phyloP scores from a whole-genome alignment of 371 early-diverging fungal species.

The Zychaea mexicana region DNA sequence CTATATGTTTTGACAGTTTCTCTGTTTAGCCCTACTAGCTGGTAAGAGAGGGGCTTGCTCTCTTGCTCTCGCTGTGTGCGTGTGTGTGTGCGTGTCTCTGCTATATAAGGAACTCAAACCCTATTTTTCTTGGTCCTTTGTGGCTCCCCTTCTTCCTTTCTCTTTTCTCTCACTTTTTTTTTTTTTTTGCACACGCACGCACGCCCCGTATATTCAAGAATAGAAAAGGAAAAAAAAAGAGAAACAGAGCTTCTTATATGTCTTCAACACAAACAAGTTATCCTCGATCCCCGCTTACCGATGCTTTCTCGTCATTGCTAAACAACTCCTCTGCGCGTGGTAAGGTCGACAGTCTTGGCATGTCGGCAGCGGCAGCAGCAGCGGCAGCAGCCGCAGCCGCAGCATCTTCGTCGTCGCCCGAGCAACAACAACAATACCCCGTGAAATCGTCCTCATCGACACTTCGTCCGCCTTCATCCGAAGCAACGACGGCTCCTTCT shows the following conservation, averaged over 20 bases:
- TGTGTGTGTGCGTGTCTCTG: no score
- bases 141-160: not conserved
- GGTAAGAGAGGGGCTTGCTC: no score
- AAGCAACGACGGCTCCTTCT: constrained; percentile 2
- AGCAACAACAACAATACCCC: constrained; percentile 7
- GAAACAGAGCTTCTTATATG: constrained; percentile 10
- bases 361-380: constrained; percentile 1
- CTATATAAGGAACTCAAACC: not conserved
- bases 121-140: not conserved
- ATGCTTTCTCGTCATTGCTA: constrained; percentile 15
- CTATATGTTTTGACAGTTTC: no score
- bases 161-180: constrained; percentile 1
- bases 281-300: constrained; percentile 13
- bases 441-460: constrained; percentile 12
- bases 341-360: constrained; percentile 11
- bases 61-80: no score
- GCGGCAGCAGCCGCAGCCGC: not conserved
- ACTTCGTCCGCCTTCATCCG: constrained; percentile 14
- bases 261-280: constrained; percentile 17
- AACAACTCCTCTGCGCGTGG: constrained; percentile 6
- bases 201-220: no score
- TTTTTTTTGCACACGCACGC: not conserved
- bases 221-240: no score
- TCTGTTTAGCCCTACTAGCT: no score
- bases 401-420: constrained; percentile 6